Base-by-base conservation (phyloP, 2,329 filamentous ascomycete genomes). In the Hirsutella rhossiliensis region DNA sequence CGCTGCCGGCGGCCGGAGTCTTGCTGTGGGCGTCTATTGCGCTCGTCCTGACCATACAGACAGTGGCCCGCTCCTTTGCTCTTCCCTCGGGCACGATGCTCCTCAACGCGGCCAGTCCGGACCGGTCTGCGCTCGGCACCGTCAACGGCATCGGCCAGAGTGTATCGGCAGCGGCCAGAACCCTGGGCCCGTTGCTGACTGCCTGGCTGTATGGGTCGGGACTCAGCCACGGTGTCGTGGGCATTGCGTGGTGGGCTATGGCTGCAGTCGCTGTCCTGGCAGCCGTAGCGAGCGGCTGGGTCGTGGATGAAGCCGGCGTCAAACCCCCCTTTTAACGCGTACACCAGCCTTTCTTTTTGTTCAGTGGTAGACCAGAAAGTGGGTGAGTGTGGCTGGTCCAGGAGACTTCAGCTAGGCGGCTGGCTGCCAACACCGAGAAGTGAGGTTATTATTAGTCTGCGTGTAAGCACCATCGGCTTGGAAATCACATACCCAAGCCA, bases 1-100 rank as follows among this genome's bases (percentile, higher is more conserved):
- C 78, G 1, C 67, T 66, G 7, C 56, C 64, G 32, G 75, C 75
- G 41, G 69, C 71, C 2, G 79, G 80, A 0, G 42, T 68, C 9
- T 62, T 65, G 36, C 67, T 87, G 32, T 88, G 84, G 84, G 51
- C 73, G 0, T 73, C 77, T 2, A 80, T 88, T 18, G 70, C 72
- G 0, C 60, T 68, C 4, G 75, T 87, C 2, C 65, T 88, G 2
- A 65, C 74, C 12, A 57, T 84, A 11, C 80, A 85, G 51, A 81
- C 85, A 9, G 64, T 78, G 2, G 81, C 77, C 0, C 69, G 82
- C 30, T 86, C 82, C 0, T 86, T 86, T 54, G 66, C 67, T 6
- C 56, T 70, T 2, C 71, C 71, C 0, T 66, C 59, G 15, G 65
- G 67, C 53, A 65, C 62, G 2, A 71, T 72, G 27, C 56, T 72